Conservation (phyloP, 2,329 filamentous ascomycete genomes). For the Epichloe elymi region DNA sequence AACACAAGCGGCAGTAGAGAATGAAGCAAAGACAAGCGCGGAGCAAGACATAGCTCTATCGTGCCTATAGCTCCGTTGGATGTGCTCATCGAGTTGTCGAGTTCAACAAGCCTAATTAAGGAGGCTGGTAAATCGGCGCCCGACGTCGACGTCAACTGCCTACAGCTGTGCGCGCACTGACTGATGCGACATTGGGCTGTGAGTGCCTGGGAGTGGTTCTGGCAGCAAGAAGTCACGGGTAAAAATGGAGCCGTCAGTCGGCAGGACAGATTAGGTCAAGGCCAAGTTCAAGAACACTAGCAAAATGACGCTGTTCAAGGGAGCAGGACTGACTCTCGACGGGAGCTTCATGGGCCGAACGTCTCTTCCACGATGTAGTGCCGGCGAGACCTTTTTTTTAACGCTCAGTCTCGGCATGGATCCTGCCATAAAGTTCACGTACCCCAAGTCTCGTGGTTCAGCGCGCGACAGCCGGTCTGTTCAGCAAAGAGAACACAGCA, state of each 20-base stretch:
- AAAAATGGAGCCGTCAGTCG: neutral
- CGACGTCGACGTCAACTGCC: neutral
- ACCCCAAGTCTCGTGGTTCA: conserved; percentile 39
- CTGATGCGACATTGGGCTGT: neutral
- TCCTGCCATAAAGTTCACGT: conserved; percentile 37
- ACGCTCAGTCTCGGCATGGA: conserved; percentile 41
- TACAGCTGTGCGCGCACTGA: neutral
- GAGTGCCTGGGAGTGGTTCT: neutral
- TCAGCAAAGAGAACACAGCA: conserved; percentile 34
- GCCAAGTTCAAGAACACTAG: conserved; percentile 44
- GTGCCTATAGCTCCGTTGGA: neutral
- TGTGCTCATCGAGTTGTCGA: neutral
- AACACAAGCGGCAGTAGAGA: neutral
- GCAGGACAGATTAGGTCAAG: no score
- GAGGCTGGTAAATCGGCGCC: neutral
- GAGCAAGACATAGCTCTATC: neutral
- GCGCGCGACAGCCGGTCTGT: conserved; percentile 33
- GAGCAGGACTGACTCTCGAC: conserved; percentile 42
- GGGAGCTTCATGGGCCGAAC: conserved; percentile 43
- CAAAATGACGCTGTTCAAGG: conserved; percentile 37
- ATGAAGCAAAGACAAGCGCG: neutral
- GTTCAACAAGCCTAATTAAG: no score
- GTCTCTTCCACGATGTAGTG: conserved; percentile 36
- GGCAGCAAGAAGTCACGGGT: neutral
- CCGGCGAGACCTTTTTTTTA: conserved; percentile 31